Evolutionary conservation across 192 early-diverging fungal genomes (phyloP), one percentile per base, ranked within the genome.

Genomic region (Obelidium mucronatum): DNA sequence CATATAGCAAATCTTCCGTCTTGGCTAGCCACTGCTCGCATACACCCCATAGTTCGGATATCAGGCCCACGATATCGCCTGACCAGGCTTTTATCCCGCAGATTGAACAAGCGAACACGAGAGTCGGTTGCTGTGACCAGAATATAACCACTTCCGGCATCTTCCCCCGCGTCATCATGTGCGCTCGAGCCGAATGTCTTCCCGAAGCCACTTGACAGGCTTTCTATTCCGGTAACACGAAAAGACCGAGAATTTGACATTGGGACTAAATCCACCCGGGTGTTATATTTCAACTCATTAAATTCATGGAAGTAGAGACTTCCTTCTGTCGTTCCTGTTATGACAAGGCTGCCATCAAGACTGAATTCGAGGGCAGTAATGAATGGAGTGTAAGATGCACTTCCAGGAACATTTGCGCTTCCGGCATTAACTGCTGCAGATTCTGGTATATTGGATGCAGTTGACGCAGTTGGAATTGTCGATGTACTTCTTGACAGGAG

Each of bases 181-280:
- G 35, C 56, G n/a, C 39, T 37, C 13, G 24, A 39, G 2, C 17
- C 40, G 26, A 15, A 33, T 40, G 35, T 54, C 40, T 40, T 39
- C 11, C 34, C 39, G 19, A 22, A 22, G 4, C 15, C 64, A 17
- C 61, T 34, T 13, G 90, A 86, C 73, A 91, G 82, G 40, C 84
- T 52, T 67, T 92, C 90, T 58, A 97, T 94, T 2, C 95, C 93
- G 3, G 93, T 95, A 61, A 97, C 94, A 64, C 94, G 94, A 58
- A 83, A 87, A 19, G 89, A 89, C 66, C 91, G 90, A 42, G 89
- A 87, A 53, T 86, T 80, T 33, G 85, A 84, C 35, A 88, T 81
- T 15, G 88, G 80, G 35, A 81, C 88, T 59, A 87, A 82, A 37
- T 90, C 84, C 67, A 97, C 93, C 67, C 93, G 94, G 22, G 94